phyloP scores from a whole-genome alignment of 192 early-diverging fungal genomes.

The Bifiguratus adelaidae region DNA sequence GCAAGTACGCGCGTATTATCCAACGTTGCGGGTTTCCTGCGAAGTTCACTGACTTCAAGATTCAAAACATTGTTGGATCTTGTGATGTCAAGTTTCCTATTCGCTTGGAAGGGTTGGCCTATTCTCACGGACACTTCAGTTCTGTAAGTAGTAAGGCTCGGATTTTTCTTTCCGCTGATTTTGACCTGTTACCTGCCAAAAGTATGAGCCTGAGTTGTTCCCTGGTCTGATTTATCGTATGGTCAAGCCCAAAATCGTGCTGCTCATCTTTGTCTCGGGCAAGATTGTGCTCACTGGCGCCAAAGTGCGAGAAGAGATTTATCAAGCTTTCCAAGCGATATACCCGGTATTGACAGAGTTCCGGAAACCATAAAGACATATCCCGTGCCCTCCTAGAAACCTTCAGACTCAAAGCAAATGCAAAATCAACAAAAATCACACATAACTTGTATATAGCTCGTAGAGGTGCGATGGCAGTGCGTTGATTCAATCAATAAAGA shows the following conservation, averaged over 20 bases:
- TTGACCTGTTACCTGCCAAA: constrained; percentile 3
- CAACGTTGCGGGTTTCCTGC: constrained; percentile 97
- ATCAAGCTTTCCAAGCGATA: constrained; percentile 95
- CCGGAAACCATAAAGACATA: constrained; percentile 67
- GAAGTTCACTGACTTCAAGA: constrained; percentile 98
- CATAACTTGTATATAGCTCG: no score
- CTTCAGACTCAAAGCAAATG: no score
- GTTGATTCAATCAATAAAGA: no score
- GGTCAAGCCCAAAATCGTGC: constrained; percentile 96
- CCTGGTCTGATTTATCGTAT: constrained; percentile 99
- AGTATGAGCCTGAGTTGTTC: constrained; percentile 99
- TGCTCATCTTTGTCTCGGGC: constrained; percentile 98
- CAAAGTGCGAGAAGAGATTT: constrained; percentile 96
- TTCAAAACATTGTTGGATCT: constrained; percentile 98
- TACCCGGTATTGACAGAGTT: constrained; percentile 93
- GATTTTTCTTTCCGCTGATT: neutral
- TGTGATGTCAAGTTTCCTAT: constrained; percentile 99
- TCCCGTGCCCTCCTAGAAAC: no score
- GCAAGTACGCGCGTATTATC: constrained; percentile 98
- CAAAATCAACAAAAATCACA: no score
- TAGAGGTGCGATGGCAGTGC: no score
- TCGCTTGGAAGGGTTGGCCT: constrained; percentile 92
- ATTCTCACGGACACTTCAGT: constrained; percentile 86
- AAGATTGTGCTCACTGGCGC: constrained; percentile 99
- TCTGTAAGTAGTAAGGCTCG: constrained; percentile 42